Evolutionary conservation across 345 rosid species (phyloP).

Genomic region (Euphorbia peplus): DNA sequence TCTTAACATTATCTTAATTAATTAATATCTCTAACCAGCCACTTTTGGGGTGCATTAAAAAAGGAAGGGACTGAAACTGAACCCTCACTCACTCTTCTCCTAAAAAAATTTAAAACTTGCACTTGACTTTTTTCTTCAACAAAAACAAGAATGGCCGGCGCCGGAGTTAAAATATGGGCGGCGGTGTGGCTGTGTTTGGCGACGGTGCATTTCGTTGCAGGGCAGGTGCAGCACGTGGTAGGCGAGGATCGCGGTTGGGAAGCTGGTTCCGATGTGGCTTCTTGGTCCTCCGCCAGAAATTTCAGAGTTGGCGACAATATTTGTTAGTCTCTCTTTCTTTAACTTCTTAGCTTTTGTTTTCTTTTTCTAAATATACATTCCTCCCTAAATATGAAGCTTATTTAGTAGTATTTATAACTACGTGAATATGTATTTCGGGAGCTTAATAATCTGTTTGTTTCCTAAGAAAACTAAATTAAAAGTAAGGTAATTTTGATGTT

Average conservation of each 20-base stretch:
- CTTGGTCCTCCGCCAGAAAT: conserved; percentile 48
- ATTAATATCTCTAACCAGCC: too few relatives aligned
- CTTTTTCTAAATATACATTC: too few relatives aligned
- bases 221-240: conserved; percentile 56
- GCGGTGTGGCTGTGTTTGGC: conserved; percentile 7
- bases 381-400: too few relatives aligned
- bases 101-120: too few relatives aligned
- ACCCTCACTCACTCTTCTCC: too few relatives aligned
- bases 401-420: too few relatives aligned
- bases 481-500: too few relatives aligned
- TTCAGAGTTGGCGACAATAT: conserved; percentile 60
- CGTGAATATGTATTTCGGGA: too few relatives aligned
- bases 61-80: too few relatives aligned
- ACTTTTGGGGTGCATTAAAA: too few relatives aligned
- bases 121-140: background rate
- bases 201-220: conserved; percentile 27
- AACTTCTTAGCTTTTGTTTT: background rate
- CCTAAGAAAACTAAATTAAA: too few relatives aligned
- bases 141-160: background rate
- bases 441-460: background rate
- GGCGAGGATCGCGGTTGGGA: conserved; percentile 79
- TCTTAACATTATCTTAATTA: too few relatives aligned
- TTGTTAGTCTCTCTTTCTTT: conserved; percentile 37
- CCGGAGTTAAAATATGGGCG: background rate
- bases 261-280: conserved; percentile 29